Evolutionary conservation across 495 filamentous ascomycete genomes (phyloP).

Genomic region (Cetradonia linearis): DNA sequence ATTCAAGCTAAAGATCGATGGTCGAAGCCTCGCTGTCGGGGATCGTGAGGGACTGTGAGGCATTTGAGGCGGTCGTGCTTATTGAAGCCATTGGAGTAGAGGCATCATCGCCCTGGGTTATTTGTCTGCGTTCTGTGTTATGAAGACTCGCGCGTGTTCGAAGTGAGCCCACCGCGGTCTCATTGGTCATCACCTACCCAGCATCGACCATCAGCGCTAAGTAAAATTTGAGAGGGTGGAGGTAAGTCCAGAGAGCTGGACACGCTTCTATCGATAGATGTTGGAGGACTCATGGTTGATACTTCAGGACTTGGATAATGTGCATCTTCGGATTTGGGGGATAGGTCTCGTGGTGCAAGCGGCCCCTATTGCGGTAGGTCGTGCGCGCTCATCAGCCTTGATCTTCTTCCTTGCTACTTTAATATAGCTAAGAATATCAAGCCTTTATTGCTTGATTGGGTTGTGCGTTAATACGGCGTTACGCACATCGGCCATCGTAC

Average conservation of each 20-base stretch:
- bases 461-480: constrained; percentile 35
- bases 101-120: constrained; percentile 36
- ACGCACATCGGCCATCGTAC: constrained; percentile 31
- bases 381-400: constrained; percentile 16
- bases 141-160: too few species aligned
- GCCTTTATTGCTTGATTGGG: constrained; percentile 31
- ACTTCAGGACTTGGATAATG: constrained; percentile 20
- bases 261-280: constrained; percentile 15
- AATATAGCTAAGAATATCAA: constrained; percentile 33
- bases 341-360: too few species aligned
- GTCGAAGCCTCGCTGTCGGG: constrained; percentile 27
- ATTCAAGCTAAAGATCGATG: constrained; percentile 32
- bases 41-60: constrained; percentile 25
- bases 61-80: constrained; percentile 27
- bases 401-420: constrained; percentile 30
- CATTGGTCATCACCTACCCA: too few species aligned
- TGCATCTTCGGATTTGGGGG: too few species aligned
- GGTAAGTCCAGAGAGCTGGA: constrained; percentile 23
- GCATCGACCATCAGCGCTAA: too few species aligned
- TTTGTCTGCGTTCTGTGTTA: constrained; percentile 30
- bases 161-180: too few species aligned
- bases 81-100: constrained; percentile 31
- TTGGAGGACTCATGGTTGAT: constrained; percentile 21
- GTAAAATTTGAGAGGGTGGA: constrained; percentile 16
- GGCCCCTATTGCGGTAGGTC: too few species aligned